Conservation (phyloP, 257 asterid species). For the Salvia splendens region DNA sequence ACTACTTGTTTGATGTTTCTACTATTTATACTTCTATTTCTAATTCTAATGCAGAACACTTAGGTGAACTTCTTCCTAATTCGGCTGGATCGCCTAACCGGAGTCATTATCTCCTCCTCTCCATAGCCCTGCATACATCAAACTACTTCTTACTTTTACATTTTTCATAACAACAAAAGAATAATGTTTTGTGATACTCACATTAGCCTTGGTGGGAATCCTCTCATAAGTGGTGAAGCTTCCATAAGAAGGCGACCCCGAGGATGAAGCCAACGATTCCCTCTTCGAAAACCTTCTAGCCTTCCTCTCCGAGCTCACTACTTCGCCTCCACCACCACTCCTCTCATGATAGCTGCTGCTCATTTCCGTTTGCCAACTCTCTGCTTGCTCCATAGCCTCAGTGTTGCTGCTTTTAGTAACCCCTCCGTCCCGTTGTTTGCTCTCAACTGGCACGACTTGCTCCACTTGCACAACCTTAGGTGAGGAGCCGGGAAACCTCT, state of each 20-base stretch:
- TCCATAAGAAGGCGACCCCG: slow-evolving; percentile 74
- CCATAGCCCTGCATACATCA: slow-evolving; percentile 50
- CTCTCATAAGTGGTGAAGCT: slow-evolving; percentile 93
- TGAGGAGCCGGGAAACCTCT: slow-evolving; percentile 12
- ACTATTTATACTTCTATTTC: no score
- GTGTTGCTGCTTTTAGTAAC: not conserved
- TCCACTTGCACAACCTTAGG: slow-evolving; percentile 13
- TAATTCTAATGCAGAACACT: slow-evolving; percentile 20
- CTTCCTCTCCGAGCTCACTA: slow-evolving; percentile 50
- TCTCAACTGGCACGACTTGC: slow-evolving; percentile 22
- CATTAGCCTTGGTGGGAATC: slow-evolving; percentile 59
- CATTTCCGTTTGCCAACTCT: slow-evolving; percentile 51
- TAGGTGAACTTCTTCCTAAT: slow-evolving; percentile 57
- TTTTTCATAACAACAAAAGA: no score
- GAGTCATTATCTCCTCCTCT: slow-evolving; percentile 81
- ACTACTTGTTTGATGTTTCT: no score
- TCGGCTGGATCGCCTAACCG: slow-evolving; percentile 94
- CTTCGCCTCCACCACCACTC: slow-evolving; percentile 44
- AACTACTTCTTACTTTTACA: not conserved
- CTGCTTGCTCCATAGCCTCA: slow-evolving; percentile 31
- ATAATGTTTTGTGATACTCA: slow-evolving; percentile 33
- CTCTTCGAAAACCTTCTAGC: slow-evolving; percentile 39
- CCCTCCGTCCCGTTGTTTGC: slow-evolving; percentile 15
- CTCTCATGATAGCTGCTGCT: slow-evolving; percentile 60
- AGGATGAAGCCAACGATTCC: slow-evolving; percentile 71